A percentile compares a stretch with the other conserved stretches of the same genome.
phyloP scores from a whole-genome alignment of 2,329 filamentous ascomycete genomes.

The Beauveria varroae region DNA sequence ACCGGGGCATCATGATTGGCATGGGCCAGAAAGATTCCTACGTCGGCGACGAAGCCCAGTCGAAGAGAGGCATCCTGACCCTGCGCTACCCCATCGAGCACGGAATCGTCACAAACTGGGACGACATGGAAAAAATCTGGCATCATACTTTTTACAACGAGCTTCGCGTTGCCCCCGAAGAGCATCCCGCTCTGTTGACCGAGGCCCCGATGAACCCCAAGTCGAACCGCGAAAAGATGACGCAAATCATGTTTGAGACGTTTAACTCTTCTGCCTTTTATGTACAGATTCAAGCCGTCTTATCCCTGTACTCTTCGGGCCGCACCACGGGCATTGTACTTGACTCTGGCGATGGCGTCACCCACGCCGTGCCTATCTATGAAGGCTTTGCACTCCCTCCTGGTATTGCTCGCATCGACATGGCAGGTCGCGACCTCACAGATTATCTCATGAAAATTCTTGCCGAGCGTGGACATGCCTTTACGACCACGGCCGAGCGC shows the following conservation, averaged over 20 bases:
- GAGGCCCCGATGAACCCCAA: conserved; percentile 99
- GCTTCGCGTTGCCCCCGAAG: conserved; percentile 98
- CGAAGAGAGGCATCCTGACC: conserved; percentile 99
- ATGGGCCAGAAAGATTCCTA: conserved; percentile 99
- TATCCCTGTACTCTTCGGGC: conserved; percentile 98
- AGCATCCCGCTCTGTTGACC: conserved; percentile 98
- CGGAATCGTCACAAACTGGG: conserved; percentile 99
- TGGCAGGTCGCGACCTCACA: conserved; percentile 99
- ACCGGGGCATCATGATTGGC: conserved; percentile 98
- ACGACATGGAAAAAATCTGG: conserved; percentile 99
- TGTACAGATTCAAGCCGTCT: conserved; percentile 99
- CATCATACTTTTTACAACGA: conserved; percentile 99
- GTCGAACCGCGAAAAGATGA: conserved; percentile 99
- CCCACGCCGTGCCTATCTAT: conserved; percentile 99
- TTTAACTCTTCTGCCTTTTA: conserved; percentile 99
- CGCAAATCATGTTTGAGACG: conserved; percentile 99
- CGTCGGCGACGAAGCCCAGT: conserved; percentile 99
- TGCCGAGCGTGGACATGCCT: conserved; percentile 97
- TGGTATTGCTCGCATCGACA: conserved; percentile 99
- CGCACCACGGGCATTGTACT: conserved; percentile 99
- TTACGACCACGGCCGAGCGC: conserved; percentile 99
- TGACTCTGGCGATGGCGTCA: conserved; percentile 99
- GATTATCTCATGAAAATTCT: conserved; percentile 99
- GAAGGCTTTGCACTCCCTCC: conserved; percentile 99
- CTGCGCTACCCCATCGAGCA: conserved; percentile 99